Percentiles rank a stretch among this genome's conserved stretches.
Conservation (phyloP, 1,284 basidiomycete species). For the Rugosomyces carneus region DNA sequence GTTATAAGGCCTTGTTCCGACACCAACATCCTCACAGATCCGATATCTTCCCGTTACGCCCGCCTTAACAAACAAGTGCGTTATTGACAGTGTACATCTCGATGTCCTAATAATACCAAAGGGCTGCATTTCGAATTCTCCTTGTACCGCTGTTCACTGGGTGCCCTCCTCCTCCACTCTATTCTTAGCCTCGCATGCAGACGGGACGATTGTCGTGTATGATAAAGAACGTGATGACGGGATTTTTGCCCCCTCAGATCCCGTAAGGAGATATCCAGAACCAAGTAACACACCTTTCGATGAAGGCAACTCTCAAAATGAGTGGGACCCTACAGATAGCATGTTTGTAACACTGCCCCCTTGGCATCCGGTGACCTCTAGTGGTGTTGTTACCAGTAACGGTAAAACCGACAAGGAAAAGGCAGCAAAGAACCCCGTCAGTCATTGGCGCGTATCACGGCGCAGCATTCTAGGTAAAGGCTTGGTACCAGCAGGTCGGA, state of each 20-base stretch:
- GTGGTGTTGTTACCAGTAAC: constrained; percentile 23
- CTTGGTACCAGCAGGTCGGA: not conserved
- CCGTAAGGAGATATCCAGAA: constrained; percentile 24
- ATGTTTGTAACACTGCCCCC: constrained; percentile 79
- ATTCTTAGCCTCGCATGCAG: constrained; percentile 87
- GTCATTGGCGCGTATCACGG: constrained; percentile 74
- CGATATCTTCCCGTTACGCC: constrained; percentile 78
- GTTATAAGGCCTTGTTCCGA: not conserved
- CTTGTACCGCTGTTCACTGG: constrained; percentile 85
- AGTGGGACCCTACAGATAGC: constrained; percentile 70
- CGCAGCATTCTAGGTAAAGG: constrained; percentile 67
- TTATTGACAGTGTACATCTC: constrained; percentile 12
- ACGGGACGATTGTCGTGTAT: constrained; percentile 84
- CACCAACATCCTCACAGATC: constrained; percentile 44
- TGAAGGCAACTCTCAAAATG: constrained; percentile 28
- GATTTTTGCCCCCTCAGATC: constrained; percentile 55
- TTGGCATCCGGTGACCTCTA: constrained; percentile 64
- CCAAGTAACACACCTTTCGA: constrained; percentile 15
- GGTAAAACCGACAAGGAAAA: constrained; percentile 58
- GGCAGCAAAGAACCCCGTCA: constrained; percentile 76
- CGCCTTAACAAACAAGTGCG: constrained; percentile 87
- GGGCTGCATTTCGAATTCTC: constrained; percentile 76
- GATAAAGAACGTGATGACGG: constrained; percentile 89
- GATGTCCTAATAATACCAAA: constrained; percentile 26
- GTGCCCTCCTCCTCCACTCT: constrained; percentile 81